Conservation (phyloP, 331 rosid species). For the Malus hybrid region DNA sequence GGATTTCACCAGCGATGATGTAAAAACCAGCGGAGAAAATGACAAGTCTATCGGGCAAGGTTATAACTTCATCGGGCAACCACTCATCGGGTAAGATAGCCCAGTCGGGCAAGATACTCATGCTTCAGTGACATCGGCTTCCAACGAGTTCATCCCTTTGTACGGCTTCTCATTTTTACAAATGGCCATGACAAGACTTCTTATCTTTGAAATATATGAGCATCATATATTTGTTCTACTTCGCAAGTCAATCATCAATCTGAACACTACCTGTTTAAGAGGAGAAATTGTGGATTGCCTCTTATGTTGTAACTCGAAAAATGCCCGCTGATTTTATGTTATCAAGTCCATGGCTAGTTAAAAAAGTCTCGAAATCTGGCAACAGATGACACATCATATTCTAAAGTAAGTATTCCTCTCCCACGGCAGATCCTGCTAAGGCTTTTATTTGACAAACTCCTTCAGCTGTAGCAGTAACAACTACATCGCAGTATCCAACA, state of each 20-base stretch:
- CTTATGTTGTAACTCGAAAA: constrained; percentile 67
- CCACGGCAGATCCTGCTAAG: constrained; percentile 66
- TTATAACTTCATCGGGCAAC: too few species aligned
- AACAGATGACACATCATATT: constrained; percentile 61
- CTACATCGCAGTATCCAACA: constrained; percentile 83
- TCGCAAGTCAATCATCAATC: constrained; percentile 56
- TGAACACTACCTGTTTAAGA: constrained; percentile 22
- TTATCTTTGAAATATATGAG: constrained; percentile 61
- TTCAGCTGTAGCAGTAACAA: constrained; percentile 63
- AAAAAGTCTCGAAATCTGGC: constrained; percentile 44
- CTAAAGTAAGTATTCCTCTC: constrained; percentile 92
- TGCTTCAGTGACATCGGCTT: constrained; percentile 77
- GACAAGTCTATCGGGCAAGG: too few species aligned
- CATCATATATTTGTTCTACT: constrained; percentile 53
- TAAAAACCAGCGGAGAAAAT: too few species aligned
- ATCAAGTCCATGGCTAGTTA: constrained; percentile 33
- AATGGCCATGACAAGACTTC: constrained; percentile 29
- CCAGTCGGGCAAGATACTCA: too few species aligned
- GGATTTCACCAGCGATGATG: too few species aligned
- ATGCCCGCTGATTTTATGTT: constrained; percentile 51
- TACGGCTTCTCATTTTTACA: constrained; percentile 42
- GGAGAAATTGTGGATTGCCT: constrained; percentile 67
- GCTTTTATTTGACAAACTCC: constrained; percentile 81
- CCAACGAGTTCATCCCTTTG: constrained; percentile 56
- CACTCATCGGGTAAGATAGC: too few species aligned